phyloP scores from a whole-genome alignment of 768 basidiomycete genomes.

The Lyophyllum shimeji region DNA sequence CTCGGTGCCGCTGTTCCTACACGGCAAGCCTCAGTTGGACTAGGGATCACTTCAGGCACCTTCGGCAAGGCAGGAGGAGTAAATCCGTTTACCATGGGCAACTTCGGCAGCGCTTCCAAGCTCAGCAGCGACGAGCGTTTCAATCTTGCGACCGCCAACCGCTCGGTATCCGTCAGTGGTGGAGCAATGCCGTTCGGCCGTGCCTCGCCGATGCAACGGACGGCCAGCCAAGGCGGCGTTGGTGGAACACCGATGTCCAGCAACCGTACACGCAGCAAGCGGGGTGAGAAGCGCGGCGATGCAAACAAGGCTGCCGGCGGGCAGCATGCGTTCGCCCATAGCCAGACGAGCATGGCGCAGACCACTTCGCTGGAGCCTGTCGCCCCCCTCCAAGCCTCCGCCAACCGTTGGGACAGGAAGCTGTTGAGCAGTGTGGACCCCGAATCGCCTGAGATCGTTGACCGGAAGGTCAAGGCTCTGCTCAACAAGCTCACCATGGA shows the following conservation, averaged over 20 bases:
- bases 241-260: constrained; percentile 47
- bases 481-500: constrained; percentile 98
- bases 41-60: constrained; percentile 33
- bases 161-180: constrained; percentile 59
- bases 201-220: constrained; percentile 63
- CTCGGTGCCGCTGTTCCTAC: constrained; percentile 42
- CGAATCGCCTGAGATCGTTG: constrained; percentile 82
- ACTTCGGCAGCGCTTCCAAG: constrained; percentile 56
- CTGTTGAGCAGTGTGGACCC: constrained; percentile 41
- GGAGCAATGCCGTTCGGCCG: constrained; percentile 53
- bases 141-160: constrained; percentile 38
- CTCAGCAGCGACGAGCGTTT: constrained; percentile 74
- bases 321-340: constrained; percentile 37
- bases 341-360: constrained; percentile 25
- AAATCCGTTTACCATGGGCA: constrained; percentile 60
- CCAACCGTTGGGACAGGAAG: constrained; percentile 82
- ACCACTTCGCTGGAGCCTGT: constrained; percentile 57
- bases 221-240: constrained; percentile 63
- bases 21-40: constrained; percentile 47
- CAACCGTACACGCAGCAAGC: constrained; percentile 75
- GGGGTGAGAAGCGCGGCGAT: constrained; percentile 77
- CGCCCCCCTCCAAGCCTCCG: constrained; percentile 73
- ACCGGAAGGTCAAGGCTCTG: constrained; percentile 88
- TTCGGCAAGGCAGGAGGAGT: constrained; percentile 49
- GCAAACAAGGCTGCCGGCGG: constrained; percentile 40